phyloP scores from a whole-genome alignment of 1,284 basidiomycete genomes.

The Porphyrellus sp. region DNA sequence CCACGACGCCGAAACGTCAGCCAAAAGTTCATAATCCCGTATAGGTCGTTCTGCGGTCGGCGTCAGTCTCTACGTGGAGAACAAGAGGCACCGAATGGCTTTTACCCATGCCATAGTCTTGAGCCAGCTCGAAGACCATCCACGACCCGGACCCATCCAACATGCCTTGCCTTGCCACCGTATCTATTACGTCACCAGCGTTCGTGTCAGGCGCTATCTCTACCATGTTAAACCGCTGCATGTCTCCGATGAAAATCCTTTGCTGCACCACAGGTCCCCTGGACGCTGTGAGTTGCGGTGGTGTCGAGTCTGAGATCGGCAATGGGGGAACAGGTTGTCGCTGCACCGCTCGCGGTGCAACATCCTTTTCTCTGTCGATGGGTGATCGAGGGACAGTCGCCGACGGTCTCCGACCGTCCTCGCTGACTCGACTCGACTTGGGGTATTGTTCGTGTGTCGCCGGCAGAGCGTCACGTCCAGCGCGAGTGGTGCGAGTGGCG shows the following conservation, averaged over 20 bases:
- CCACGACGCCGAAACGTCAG: constrained; percentile 78
- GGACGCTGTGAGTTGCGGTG: constrained; percentile 16
- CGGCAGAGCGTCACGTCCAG: constrained; percentile 16
- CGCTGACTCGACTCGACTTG: constrained; percentile 28
- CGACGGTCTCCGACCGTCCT: constrained; percentile 28
- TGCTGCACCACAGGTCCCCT: constrained; percentile 47
- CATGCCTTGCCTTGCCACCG: constrained; percentile 59
- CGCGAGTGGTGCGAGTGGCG: constrained; percentile 13
- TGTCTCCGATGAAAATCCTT: constrained; percentile 68
- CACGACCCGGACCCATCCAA: constrained; percentile 58
- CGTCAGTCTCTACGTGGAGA: not conserved
- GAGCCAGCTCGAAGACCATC: constrained; percentile 78
- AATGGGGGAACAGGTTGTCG: constrained; percentile 39
- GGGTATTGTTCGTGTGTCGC: constrained; percentile 19
- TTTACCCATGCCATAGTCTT: constrained; percentile 84
- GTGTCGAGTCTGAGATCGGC: constrained; percentile 33
- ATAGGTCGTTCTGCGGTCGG: constrained; percentile 72
- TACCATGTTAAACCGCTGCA: constrained; percentile 70
- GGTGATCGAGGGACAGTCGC: constrained; percentile 22
- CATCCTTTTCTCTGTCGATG: constrained; percentile 26
- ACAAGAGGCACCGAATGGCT: constrained; percentile 10
- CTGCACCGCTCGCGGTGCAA: constrained; percentile 19
- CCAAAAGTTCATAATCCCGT: constrained; percentile 74
- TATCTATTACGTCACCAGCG: constrained; percentile 62
- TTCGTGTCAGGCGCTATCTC: constrained; percentile 59